Evolutionary conservation across 495 filamentous ascomycete species (phyloP).

Genomic region (Neurospora africana): DNA sequence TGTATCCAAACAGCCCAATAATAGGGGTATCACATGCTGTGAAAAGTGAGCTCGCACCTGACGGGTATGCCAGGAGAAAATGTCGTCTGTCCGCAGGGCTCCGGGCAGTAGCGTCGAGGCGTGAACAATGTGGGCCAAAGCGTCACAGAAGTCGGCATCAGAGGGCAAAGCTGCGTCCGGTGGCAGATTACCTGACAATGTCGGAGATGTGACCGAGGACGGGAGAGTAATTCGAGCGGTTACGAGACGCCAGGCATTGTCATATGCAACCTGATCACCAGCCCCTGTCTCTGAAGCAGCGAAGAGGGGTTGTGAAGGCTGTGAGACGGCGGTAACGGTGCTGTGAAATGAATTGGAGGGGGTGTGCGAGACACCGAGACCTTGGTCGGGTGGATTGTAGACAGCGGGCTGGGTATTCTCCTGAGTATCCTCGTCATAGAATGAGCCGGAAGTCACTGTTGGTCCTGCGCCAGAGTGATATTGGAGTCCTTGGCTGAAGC

Average conservation of each 20-base stretch:
- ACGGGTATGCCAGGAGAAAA: constrained; percentile 41
- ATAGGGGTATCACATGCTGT: constrained; percentile 38
- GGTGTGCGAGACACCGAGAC: not conserved
- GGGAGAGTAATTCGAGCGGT: constrained; percentile 53
- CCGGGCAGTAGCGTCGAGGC: constrained; percentile 28
- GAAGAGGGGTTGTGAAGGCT: constrained; percentile 12
- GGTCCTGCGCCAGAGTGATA: constrained; percentile 3
- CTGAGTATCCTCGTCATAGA: constrained; percentile 5
- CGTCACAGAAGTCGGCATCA: constrained; percentile 30
- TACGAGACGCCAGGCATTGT: constrained; percentile 58
- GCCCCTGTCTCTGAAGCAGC: constrained; percentile 13
- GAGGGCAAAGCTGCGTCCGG: constrained; percentile 24
- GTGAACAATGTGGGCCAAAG: constrained; percentile 32
- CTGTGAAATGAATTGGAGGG: constrained; percentile 3
- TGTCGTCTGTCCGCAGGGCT: constrained; percentile 36
- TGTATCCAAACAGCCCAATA: constrained; percentile 26
- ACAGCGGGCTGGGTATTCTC: not conserved
- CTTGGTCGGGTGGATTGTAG: not conserved
- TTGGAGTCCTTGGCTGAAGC: not conserved
- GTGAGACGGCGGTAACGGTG: constrained; percentile 5
- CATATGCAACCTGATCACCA: constrained; percentile 50
- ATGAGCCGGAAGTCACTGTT: constrained; percentile 5
- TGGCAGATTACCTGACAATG: constrained; percentile 31
- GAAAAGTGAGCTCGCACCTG: constrained; percentile 43
- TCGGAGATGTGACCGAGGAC: constrained; percentile 30